Evolutionary conservation across 768 basidiomycete species (phyloP), one percentile per base, ranked within the genome.

Genomic region (Filobasidium wieringae): DNA sequence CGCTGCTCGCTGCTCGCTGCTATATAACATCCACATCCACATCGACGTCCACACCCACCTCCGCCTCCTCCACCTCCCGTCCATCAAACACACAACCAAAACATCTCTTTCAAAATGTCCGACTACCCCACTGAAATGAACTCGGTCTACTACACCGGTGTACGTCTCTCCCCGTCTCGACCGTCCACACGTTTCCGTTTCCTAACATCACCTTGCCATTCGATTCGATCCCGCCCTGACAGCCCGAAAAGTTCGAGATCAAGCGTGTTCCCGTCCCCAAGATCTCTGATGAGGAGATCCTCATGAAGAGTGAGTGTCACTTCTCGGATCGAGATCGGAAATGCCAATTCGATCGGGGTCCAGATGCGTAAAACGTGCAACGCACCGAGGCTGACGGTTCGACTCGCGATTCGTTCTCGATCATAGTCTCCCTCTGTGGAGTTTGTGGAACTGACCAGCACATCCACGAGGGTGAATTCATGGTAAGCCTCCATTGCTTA

Each of bases 101-200:
- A 47, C 43, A 47, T 22, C 43, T 47, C 22, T n/a, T 5, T 24
- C 5, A 47, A 24, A 19, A 47, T 47, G 43, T 47, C 43, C n/a
- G 43, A 47, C 43, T 47, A 47, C 43, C 43, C 43, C 29, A 47
- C 43, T 47, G 63, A 67, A 53, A 87, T 88, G 86, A 80, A 81
- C 73, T 86, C 86, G 17, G 74, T 86, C 64, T 86, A 80, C 76
- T 88, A 86, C 75, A 79, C 79, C 66, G 78, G 78, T 61, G 85
- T 86, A 63, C 39, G 75, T 68, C 30, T 57, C 26, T 22, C 37
- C 15, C 3, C 37, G 17, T 22, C 17, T 17, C 15, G 8, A 15
- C 19, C 43, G 19, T 7, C 43, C 26, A 29, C 26, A 22, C 32
- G 15, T 29, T 15, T 49, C 24, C 26, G 45, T 49, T 40, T 22